These are phyloP conservation scores for Anethum foeniculum DNA, from an alignment of 140 eudicot species.

Conservation along the genomic window DNA sequence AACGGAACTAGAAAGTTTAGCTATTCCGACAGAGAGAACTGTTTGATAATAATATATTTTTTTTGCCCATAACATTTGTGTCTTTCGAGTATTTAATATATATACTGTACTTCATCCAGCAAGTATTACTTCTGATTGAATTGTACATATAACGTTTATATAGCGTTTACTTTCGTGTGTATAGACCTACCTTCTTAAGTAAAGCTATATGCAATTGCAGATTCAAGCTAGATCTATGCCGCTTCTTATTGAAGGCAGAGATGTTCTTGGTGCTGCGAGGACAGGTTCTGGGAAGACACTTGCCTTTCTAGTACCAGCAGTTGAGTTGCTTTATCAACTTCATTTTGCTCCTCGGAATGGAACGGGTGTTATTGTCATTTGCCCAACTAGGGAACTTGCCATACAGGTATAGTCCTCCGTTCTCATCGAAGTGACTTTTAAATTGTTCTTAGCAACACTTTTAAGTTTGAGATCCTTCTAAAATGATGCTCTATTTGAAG, in stretches of 20 bases:
- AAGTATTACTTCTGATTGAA: neutral
- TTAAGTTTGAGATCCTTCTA: neutral
- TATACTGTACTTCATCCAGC: neutral
- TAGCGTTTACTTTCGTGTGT: neutral
- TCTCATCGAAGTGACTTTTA: neutral
- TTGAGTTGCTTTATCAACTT: conserved; percentile 54
- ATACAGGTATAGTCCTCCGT: conserved; percentile 47
- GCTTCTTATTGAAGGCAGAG: conserved; percentile 71
- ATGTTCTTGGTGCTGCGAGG: conserved; percentile 97
- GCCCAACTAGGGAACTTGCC: conserved; percentile 94
- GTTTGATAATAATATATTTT: neutral
- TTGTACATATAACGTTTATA: neutral
- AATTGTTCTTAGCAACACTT: neutral
- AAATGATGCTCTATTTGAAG: neutral
- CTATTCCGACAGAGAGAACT: neutral
- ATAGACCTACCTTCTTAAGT: neutral
- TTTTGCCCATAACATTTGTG: neutral
- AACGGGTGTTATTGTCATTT: conserved; percentile 68
- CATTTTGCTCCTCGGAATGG: conserved; percentile 81
- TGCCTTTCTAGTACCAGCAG: conserved; percentile 85
- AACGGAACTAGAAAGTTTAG: neutral
- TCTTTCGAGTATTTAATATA: neutral
- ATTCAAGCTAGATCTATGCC: conserved; percentile 80
- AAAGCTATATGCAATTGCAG: conserved; percentile 20
- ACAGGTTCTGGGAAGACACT: conserved; percentile 96